A percentile compares a stretch with the other conserved stretches of the same genome.
Conservation (phyloP, 768 basidiomycete genomes). For the Naganishia vishniacii region DNA sequence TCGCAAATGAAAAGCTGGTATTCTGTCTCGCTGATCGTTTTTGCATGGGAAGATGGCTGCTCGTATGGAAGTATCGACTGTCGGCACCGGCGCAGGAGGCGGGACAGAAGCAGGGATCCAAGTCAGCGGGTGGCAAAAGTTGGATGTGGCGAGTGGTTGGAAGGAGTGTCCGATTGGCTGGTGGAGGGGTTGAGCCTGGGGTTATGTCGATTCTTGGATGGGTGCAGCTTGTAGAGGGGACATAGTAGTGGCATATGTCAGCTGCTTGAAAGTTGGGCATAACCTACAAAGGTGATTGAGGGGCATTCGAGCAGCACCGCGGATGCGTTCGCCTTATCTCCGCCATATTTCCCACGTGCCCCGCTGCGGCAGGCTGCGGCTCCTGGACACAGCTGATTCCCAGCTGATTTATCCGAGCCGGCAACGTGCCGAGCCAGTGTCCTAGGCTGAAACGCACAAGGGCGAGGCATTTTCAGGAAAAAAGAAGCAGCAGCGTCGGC, state of each 20-base stretch:
- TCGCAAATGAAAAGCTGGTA: background rate
- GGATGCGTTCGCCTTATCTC: no score
- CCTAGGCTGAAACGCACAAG: background rate
- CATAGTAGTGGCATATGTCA: background rate
- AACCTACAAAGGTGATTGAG: no score
- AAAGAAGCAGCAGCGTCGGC: no score
- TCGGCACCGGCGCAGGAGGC: background rate
- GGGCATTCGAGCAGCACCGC: no score
- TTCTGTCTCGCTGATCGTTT: background rate
- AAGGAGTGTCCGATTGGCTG: slow-evolving; percentile 15
- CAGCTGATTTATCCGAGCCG: background rate
- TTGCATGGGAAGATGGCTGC: background rate
- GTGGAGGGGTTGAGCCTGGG: background rate
- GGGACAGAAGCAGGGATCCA: background rate
- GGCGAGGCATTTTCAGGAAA: no score
- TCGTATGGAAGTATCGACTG: no score
- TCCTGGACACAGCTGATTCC: no score
- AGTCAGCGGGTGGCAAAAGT: background rate
- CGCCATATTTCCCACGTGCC: no score
- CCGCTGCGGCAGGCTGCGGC: no score
- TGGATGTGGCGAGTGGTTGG: background rate
- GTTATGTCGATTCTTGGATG: no score
- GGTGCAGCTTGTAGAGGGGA: background rate
- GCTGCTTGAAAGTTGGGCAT: no score
- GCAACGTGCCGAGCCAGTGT: background rate